A percentile compares a stretch with the other conserved stretches of the same genome.
phyloP scores from a whole-genome alignment of 2,329 filamentous ascomycete genomes.

The Alternaria triticimaculans region DNA sequence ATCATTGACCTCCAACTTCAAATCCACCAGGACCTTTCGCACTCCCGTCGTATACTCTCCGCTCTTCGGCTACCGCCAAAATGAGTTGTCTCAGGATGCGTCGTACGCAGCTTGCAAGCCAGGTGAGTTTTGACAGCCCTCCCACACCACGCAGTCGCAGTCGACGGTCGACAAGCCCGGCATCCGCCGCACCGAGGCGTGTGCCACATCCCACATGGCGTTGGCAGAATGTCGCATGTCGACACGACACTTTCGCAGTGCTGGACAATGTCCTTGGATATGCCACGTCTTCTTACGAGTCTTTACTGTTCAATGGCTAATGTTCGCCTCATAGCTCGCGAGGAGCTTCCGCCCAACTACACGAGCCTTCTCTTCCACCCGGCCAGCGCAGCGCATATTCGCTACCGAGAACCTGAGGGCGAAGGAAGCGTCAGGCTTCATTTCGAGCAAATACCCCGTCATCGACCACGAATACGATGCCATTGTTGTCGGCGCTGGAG shows the following conservation, averaged over 20 bases:
- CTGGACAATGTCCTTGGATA: not conserved
- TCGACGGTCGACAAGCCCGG: constrained; percentile 21
- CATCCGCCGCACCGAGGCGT: constrained; percentile 35
- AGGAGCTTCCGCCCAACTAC: constrained; percentile 68
- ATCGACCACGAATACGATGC: constrained; percentile 99
- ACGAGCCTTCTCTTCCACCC: constrained; percentile 86
- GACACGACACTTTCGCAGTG: not conserved
- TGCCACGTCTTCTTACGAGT: not conserved
- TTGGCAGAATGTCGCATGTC: constrained; percentile 12
- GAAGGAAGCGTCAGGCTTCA: constrained; percentile 87
- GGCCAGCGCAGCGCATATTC: constrained; percentile 82
- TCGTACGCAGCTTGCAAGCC: constrained; percentile 47
- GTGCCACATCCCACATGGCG: constrained; percentile 31
- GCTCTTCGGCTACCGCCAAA: constrained; percentile 38
- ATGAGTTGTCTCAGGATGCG: constrained; percentile 51
- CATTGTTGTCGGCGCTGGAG: constrained; percentile 86
- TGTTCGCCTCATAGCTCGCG: constrained; percentile 61
- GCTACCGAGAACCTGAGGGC: constrained; percentile 85
- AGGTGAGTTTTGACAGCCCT: constrained; percentile 39
- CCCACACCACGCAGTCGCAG: constrained; percentile 14
- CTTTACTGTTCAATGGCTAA: constrained; percentile 38
- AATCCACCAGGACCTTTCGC: constrained; percentile 31
- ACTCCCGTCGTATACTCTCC: constrained; percentile 28
- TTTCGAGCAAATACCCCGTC: constrained; percentile 90
- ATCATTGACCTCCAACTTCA: constrained; percentile 33